phyloP scores from a whole-genome alignment of 768 basidiomycete genomes.

The Tylopilus sp. region DNA sequence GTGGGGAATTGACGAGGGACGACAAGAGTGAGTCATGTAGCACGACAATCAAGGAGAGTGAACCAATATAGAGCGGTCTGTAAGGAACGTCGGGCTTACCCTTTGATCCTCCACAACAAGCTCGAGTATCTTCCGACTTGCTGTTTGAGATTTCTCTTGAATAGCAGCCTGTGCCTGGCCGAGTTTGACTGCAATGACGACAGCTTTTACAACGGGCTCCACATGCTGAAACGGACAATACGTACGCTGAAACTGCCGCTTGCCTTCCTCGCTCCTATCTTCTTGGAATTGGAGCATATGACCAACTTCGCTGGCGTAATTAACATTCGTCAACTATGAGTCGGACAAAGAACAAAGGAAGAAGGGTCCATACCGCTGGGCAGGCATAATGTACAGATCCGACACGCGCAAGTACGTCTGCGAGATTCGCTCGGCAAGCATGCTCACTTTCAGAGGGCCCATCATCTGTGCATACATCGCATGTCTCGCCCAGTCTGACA shows the following conservation, averaged over 20 bases:
- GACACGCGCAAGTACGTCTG: constrained; percentile 18
- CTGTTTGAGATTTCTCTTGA: constrained; percentile 15
- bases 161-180: constrained; percentile 12
- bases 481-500: constrained; percentile 12
- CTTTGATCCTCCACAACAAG: constrained; percentile 15
- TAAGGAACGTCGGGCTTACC: neutral
- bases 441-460: constrained; percentile 22
- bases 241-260: constrained; percentile 10
- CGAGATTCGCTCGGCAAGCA: constrained; percentile 20
- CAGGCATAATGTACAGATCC: constrained; percentile 19
- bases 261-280: constrained; percentile 16
- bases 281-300: too few species aligned
- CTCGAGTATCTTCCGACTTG: constrained; percentile 14
- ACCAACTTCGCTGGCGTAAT: constrained; percentile 9
- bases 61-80: neutral
- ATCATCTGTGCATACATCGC: constrained; percentile 24
- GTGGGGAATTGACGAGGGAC: too few species aligned
- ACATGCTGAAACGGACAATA: neutral
- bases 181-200: constrained; percentile 6
- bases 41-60: neutral
- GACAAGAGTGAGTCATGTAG: neutral
- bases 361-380: constrained; percentile 14
- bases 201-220: neutral
- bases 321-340: neutral
- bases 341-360: neutral